Base-by-base conservation (phyloP, 2,329 filamentous ascomycete species). In the Aspergillus sp. region DNA sequence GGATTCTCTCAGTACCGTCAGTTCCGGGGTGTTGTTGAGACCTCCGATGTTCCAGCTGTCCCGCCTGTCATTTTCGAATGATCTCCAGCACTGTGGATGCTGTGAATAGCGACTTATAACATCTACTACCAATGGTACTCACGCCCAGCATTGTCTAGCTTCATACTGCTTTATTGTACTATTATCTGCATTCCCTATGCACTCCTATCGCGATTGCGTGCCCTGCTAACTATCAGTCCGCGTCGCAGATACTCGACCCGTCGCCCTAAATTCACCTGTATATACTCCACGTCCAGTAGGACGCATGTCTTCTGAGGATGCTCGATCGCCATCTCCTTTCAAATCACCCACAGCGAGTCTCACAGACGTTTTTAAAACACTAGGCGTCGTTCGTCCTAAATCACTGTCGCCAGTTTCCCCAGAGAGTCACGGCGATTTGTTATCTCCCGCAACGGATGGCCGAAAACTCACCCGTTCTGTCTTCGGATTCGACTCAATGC, bases 251-350 rank as follows among this genome's bases (percentile, higher is more conserved):
- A 57, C 54, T 54, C 50, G 53, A 53, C 47, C 52, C 41, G 25
- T 49, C 45, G 46, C 50, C 44, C 48, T 52, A 49, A 49, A 50
- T 44, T 37, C 15, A 9, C 17, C 45, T 46, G 33, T 51, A 45
- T 49, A 53, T 51, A 47, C 22, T 13, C 20, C 22, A 42, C 53
- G 57, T 59, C 57, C 57, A 42, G 48, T 44, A 46, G 56, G 57
- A 56, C 64, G 67, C 59, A 70, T 72, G 69, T 66, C 65, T 68
- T 61, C 68, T 60, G 68, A 70, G 56, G 67, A 72, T 69, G 69
- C 55, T 63, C 57, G 60, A 60, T 56, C 60, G 50, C 55, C 60
- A 45, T 60, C 64, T 25, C 60, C 65, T 49, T 58, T 62, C 49
- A 69, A 68, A 54, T 52, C 62, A 41, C 61, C 67, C 47, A 61